Evolutionary conservation across 768 basidiomycete genomes (phyloP).

Genomic region (Tubosaeta sp.): DNA sequence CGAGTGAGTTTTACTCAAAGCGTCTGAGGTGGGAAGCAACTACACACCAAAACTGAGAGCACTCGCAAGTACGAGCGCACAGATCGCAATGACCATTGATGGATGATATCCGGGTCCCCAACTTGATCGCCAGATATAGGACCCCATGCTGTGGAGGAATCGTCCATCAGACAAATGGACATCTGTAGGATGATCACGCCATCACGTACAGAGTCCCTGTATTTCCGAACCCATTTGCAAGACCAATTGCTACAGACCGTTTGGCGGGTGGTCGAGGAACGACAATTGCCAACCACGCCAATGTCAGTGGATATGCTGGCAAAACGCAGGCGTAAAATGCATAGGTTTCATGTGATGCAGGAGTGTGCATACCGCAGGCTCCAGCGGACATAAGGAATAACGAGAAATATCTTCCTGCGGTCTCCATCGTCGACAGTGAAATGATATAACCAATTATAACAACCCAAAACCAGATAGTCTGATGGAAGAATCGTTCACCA

Average conservation of each 20-base stretch:
- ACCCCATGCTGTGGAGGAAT: constrained; percentile 44
- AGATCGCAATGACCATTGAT: constrained; percentile 52
- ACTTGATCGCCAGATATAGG: constrained; percentile 55
- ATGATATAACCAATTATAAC: constrained; percentile 61
- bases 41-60: constrained; percentile 34
- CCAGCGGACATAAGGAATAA: constrained; percentile 63
- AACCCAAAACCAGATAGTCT: constrained; percentile 53
- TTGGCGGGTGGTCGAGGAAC: constrained; percentile 59
- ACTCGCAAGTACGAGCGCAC: constrained; percentile 31
- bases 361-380: constrained; percentile 34
- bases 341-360: background rate
- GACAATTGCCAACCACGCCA: constrained; percentile 62
- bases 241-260: constrained; percentile 50
- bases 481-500: constrained; percentile 65
- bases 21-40: background rate
- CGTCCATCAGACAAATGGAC: background rate
- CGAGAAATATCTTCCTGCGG: constrained; percentile 54
- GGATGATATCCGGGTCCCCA: constrained; percentile 62
- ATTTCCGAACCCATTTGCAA: constrained; percentile 59
- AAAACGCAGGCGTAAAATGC: background rate
- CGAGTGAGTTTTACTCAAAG: background rate
- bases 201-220: constrained; percentile 51
- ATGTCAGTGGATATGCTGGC: constrained; percentile 39
- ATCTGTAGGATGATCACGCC: background rate
- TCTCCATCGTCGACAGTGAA: constrained; percentile 47